Evolutionary conservation across 345 rosid genomes (phyloP), one percentile per base, ranked within the genome.

Genomic region (Brassica juncea): DNA sequence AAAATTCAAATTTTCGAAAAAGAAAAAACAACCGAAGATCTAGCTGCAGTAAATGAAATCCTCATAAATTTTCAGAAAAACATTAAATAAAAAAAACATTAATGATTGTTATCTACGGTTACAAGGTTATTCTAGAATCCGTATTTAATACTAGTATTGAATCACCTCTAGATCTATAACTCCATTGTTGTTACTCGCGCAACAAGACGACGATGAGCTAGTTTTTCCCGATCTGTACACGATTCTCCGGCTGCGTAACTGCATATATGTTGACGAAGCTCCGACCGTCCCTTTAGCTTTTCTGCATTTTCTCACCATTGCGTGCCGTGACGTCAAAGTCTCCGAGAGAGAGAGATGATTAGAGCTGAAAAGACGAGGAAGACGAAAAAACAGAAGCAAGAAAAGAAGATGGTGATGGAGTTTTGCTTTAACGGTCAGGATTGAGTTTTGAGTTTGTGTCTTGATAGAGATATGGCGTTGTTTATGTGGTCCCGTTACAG

Each of bases 401-500:
- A 72, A 0, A 32, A 0, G 71, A 68, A 25, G 78, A 27, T 67
- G 83, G 57, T 9, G 74, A 79, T 65, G 82, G n/a, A n/a, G 6
- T 69, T 47, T 42, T 47, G 34, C 54, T 74, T 86, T 81, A 74
- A 81, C 82, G 90, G 94, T 80, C 71, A 74, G 62, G 87, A 81
- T 79, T 78, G 62, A 66, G 75, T 68, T 27, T 62, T 7, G 68
- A 57, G 49, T 68, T 62, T 73, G 57, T 39, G 66, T 71, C 72
- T 2, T 57, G 71, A 63, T 55, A 12, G 64, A 61, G 77, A 55
- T 23, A 67, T 60, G 37, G 66, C 60, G 72, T 60, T 47, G 78
- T 74, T 60, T 49, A 8, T 39, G 85, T 80, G 91, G 86, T 89
- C 92, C 84, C 72, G 68, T 83, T 83, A 81, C 79, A 77, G 78